Conservation (phyloP, 192 early-diverging fungal species). For the Dissophora globulifera region DNA sequence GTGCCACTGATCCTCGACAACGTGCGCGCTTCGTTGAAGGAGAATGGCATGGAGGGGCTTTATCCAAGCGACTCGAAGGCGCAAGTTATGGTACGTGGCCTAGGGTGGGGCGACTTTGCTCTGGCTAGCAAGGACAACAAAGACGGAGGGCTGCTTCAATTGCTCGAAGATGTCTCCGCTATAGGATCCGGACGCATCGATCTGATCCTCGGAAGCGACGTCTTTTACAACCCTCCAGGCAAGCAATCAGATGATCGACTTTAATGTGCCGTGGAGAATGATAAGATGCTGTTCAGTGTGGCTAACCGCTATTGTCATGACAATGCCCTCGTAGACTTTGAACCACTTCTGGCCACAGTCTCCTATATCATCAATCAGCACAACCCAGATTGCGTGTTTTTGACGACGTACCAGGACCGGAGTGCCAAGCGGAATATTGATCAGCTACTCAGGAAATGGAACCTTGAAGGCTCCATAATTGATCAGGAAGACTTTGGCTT, state of each 20-base stretch:
- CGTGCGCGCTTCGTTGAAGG: conserved; percentile 30
- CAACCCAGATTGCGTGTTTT: conserved; percentile 63
- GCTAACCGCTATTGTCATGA: too few relatives aligned
- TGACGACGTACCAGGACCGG: conserved; percentile 81
- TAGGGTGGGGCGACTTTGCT: conserved; percentile 61
- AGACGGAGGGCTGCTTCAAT: conserved; percentile 47
- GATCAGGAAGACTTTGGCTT: conserved; percentile 50
- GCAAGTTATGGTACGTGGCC: conserved; percentile 51
- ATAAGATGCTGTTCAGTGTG: too few relatives aligned
- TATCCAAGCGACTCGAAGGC: conserved; percentile 10
- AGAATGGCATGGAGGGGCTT: conserved; percentile 45
- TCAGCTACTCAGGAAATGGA: conserved; percentile 70
- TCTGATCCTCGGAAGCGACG: conserved; percentile 65
- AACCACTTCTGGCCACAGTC: conserved; percentile 70
- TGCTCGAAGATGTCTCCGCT: conserved; percentile 38
- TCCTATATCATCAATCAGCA: conserved; percentile 66
- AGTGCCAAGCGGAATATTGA: conserved; percentile 73
- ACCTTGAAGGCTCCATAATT: conserved; percentile 54
- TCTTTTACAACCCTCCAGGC: conserved; percentile 68
- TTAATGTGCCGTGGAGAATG: too few relatives aligned
- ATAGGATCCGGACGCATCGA: conserved; percentile 45
- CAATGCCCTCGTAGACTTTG: conserved; percentile 62
- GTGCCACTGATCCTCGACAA: conserved; percentile 52
- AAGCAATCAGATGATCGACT: too few relatives aligned
- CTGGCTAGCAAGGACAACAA: neutral